These are phyloP conservation scores for Leccinum imitatum DNA, from an alignment of 768 basidiomycete genomes.

Conservation along the genomic window DNA sequence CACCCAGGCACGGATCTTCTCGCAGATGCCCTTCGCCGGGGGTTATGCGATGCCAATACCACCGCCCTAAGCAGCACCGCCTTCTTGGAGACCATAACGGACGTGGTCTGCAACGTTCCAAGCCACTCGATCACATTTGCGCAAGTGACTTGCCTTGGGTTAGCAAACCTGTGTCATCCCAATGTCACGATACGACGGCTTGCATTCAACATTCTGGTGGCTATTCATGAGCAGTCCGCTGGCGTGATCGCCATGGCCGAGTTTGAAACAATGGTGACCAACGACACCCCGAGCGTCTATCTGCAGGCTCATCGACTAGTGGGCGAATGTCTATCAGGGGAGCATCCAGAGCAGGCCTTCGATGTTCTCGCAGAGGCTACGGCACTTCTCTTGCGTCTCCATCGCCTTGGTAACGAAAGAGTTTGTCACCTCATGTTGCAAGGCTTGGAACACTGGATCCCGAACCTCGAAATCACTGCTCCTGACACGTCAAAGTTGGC, in stretches of 20 bases:
- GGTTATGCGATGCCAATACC: slow-evolving; percentile 59
- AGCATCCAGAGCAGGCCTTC: slow-evolving; percentile 65
- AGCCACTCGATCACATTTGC: slow-evolving; percentile 66
- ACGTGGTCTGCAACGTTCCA: slow-evolving; percentile 57
- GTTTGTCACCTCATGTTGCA: slow-evolving; percentile 66
- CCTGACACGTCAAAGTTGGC: slow-evolving; percentile 39
- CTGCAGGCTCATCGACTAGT: slow-evolving; percentile 77
- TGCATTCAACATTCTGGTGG: slow-evolving; percentile 76
- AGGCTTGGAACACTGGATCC: slow-evolving; percentile 82
- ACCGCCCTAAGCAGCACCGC: slow-evolving; percentile 52
- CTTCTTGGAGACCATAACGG: slow-evolving; percentile 79
- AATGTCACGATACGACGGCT: slow-evolving; percentile 61
- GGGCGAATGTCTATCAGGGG: slow-evolving; percentile 74
- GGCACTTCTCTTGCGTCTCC: slow-evolving; percentile 66
- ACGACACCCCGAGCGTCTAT: slow-evolving; percentile 72
- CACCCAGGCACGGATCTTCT: slow-evolving; percentile 55
- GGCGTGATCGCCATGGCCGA: slow-evolving; percentile 68
- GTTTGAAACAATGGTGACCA: slow-evolving; percentile 72
- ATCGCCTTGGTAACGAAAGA: slow-evolving; percentile 46
- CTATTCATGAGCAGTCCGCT: slow-evolving; percentile 64
- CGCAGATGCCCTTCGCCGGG: slow-evolving; percentile 64
- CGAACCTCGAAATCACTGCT: slow-evolving; percentile 58
- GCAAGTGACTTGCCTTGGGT: slow-evolving; percentile 72
- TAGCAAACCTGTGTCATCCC: slow-evolving; percentile 84
- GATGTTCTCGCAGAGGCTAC: slow-evolving; percentile 70